Conservation (phyloP, 768 basidiomycete species). For the Mycena kentingensis region DNA sequence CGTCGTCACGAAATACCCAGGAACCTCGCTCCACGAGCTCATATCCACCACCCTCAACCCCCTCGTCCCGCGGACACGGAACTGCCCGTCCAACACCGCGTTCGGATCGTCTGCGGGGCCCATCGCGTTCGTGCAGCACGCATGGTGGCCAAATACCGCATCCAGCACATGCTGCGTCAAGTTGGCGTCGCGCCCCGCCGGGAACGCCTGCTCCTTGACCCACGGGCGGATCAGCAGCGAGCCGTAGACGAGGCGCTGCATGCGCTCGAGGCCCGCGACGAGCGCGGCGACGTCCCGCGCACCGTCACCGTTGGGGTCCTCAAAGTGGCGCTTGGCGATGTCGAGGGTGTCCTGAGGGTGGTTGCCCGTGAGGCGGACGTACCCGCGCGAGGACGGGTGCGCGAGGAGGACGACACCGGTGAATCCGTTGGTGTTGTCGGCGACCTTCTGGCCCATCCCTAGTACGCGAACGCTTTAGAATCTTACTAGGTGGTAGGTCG, state of each 20-base stretch:
- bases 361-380: constrained; percentile 33
- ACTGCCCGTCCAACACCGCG: constrained; percentile 34
- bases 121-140: constrained; percentile 35
- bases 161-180: constrained; percentile 30
- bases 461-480: background rate
- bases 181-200: constrained; percentile 27
- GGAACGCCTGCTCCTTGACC: constrained; percentile 26
- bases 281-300: constrained; percentile 29
- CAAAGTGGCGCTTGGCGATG: constrained; percentile 34
- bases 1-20: constrained; percentile 36
- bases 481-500: background rate
- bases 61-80: constrained; percentile 31
- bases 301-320: constrained; percentile 25
- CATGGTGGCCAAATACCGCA: constrained; percentile 33
- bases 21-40: constrained; percentile 33
- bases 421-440: constrained; percentile 26
- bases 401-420: constrained; percentile 31
- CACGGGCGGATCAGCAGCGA: constrained; percentile 19
- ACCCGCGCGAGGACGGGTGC: constrained; percentile 33
- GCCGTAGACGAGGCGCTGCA: constrained; percentile 22
- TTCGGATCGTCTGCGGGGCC: constrained; percentile 26
- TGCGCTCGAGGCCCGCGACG: constrained; percentile 28
- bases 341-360: constrained; percentile 33
- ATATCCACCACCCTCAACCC: constrained; percentile 35
- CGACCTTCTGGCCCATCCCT: constrained; percentile 25